Evolutionary conservation across 176 grass and related monocot species (phyloP).

Genomic region (Triticum monococcum): DNA sequence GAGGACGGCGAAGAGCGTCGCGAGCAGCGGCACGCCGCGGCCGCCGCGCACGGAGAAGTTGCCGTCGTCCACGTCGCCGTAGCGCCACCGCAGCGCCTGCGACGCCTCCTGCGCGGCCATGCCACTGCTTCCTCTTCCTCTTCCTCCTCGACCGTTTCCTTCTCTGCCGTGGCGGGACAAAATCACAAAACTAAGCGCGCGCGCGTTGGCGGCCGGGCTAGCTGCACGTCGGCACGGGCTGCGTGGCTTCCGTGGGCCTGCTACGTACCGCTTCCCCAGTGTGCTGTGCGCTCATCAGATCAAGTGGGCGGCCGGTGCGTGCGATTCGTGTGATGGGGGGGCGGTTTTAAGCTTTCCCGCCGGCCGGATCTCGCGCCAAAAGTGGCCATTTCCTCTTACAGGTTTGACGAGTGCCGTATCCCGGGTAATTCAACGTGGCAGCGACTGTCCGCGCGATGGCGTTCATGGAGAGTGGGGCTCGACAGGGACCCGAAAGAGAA

Average conservation of each 20-base stretch:
- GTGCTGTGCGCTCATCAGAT: neutral
- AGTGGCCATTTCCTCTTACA: neutral
- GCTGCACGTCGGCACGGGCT: slow-evolving; percentile 2
- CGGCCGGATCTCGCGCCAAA: neutral
- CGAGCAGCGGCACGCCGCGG: slow-evolving; percentile 23
- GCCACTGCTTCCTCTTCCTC: neutral
- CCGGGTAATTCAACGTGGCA: neutral
- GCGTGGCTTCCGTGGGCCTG: slow-evolving; percentile 15
- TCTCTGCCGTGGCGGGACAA: neutral
- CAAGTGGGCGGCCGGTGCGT: neutral
- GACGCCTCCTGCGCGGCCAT: slow-evolving; percentile 53
- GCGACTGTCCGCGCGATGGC: neutral
- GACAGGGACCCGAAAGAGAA: slow-evolving; percentile 3
- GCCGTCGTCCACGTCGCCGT: slow-evolving; percentile 45
- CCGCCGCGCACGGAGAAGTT: slow-evolving; percentile 32
- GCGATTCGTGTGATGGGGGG: neutral
- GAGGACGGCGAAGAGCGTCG: slow-evolving; percentile 23
- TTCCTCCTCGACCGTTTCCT: neutral
- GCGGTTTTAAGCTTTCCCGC: neutral
- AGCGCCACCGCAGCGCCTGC: slow-evolving; percentile 29
- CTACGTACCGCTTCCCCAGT: neutral
- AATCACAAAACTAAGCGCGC: neutral
- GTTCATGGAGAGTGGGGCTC: slow-evolving; percentile 26
- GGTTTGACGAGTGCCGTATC: neutral
- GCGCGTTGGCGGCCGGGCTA: neutral